Evolutionary conservation across 371 early-diverging fungal genomes (phyloP).

Genomic region (Funneliformis caledonium): DNA sequence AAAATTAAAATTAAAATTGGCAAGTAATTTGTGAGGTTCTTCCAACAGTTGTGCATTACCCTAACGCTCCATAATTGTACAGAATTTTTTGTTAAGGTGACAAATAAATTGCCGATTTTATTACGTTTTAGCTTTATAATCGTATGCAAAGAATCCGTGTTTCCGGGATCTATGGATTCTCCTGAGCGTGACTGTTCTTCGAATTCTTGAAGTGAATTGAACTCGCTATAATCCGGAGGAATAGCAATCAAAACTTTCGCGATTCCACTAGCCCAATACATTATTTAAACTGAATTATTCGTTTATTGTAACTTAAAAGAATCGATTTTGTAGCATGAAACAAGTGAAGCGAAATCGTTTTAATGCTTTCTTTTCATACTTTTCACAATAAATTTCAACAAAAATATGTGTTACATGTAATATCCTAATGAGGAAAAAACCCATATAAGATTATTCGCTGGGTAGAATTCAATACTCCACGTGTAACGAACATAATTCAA

Average conservation of each 20-base stretch:
- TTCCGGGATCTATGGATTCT: background rate
- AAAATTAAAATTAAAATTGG: background rate
- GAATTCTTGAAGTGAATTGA: background rate
- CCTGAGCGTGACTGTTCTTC: background rate
- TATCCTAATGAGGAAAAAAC: too few relatives aligned
- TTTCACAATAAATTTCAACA: too few relatives aligned
- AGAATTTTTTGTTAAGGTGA: conserved; percentile 30
- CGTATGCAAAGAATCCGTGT: background rate
- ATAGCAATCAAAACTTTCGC: conserved; percentile 17
- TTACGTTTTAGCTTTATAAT: conserved; percentile 26
- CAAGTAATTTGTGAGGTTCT: background rate
- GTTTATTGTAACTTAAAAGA: too few relatives aligned
- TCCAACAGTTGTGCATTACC: conserved; percentile 9
- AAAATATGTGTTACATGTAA: too few relatives aligned
- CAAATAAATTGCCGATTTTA: conserved; percentile 36
- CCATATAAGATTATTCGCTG: too few relatives aligned
- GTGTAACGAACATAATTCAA: too few relatives aligned
- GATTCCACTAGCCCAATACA: conserved; percentile 39
- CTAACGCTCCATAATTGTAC: conserved; percentile 34
- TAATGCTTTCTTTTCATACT: too few relatives aligned
- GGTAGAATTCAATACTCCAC: too few relatives aligned
- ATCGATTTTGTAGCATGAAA: too few relatives aligned
- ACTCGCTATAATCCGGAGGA: background rate
- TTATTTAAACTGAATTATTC: background rate
- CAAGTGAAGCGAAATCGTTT: too few relatives aligned